Evolutionary conservation across 345 rosid species (phyloP), one percentile per base, ranked within the genome.

Genomic region (Chamaenerion angustifolium): DNA sequence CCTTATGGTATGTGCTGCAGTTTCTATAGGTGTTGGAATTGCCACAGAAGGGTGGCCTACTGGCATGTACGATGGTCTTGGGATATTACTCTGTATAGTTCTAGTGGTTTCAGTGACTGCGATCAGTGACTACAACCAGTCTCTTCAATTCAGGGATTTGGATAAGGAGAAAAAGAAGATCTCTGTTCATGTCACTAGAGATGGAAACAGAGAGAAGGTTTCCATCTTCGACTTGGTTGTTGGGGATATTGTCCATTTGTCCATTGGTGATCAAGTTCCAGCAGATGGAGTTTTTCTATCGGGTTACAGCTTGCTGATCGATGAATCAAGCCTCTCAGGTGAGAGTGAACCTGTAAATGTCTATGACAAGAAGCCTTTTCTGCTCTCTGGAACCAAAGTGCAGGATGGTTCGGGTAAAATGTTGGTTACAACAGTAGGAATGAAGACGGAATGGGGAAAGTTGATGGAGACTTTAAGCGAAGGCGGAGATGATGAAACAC

Each of bases 361-460:
- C 60, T 42, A 59, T 58, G 66, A 64, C 48, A 67, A 44, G 50
- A 71, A 63, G 18, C 97, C 97, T 31, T 89, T 85, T 64, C 78
- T 85, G 59, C 88, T 81, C 52, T 62, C 95, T 0, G 95, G 97
- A 64, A 83, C 97, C 57, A 85, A 78, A 70, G 94, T 85, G 51
- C 92, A 80, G 70, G 80, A 82, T 55, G 92, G 92, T 37, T 77
- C 82, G 5, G 92, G 71, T 14, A 82, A 75, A 46, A 82, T 89
- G 97, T 63, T 85, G 62, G 97, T 85, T 58, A 79, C 94, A 16
- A 53, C 85, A 12, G 97, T 89, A 63, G 95, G 97, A 50, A 89
- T 89, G 97, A 75, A 73, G 66, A 89, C 97, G 41, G 94, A 89
- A 59, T 89, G 97, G 97, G 97, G 97, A 45, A 83, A 81, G 77